phyloP scores from a whole-genome alignment of 176 grass and related monocot species.

The Triticum monococcum region DNA sequence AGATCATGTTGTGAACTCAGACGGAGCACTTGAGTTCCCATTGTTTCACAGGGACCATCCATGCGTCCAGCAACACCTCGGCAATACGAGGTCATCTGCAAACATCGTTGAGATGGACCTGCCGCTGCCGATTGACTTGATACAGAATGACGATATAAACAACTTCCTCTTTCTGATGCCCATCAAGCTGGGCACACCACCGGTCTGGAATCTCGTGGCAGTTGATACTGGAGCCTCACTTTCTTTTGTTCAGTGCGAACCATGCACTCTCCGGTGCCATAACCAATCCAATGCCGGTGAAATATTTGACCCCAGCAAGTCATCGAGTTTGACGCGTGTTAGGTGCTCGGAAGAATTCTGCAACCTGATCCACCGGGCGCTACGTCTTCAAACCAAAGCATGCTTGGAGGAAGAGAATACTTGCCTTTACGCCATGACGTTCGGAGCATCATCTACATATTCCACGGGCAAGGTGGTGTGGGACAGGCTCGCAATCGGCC shows the following conservation, averaged over 20 bases:
- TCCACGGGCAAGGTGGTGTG: neutral
- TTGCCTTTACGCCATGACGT: neutral
- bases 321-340: neutral
- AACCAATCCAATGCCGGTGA: neutral
- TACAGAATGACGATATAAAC: neutral
- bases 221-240: neutral
- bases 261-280: neutral
- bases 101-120: neutral
- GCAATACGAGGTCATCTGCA: neutral
- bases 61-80: neutral
- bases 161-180: neutral
- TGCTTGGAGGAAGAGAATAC: neutral
- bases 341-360: neutral
- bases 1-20: neutral
- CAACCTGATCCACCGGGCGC: neutral
- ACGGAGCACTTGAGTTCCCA: neutral
- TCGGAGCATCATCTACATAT: neutral
- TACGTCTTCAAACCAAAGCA: neutral
- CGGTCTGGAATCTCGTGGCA: neutral
- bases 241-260: neutral
- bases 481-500: neutral
- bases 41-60: neutral
- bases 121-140: neutral
- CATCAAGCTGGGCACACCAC: neutral
- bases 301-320: neutral